These are phyloP conservation scores for Pythium guiyangense DNA, from an alignment of 352 stramenopile genomes.

Conservation along the genomic window DNA sequence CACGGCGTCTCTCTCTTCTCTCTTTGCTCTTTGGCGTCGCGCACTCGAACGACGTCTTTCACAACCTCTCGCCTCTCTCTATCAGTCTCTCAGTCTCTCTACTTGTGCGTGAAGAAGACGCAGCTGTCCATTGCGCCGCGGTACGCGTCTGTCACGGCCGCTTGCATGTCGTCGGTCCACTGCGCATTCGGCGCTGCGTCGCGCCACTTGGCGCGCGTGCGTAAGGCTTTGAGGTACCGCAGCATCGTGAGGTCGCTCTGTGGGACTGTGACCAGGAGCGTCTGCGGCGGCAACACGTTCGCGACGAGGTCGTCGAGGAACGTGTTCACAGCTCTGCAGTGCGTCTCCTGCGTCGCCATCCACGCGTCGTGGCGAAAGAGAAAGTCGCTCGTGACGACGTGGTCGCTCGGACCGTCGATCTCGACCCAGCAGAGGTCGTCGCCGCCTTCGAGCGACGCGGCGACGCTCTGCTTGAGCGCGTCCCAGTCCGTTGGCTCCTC, in stretches of 20 bases:
- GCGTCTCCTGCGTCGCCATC: conserved; percentile 52
- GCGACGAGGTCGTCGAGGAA: conserved; percentile 42
- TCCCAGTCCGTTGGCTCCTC: conserved; percentile 29
- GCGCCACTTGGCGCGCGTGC: conserved; percentile 72
- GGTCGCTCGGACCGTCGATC: conserved; percentile 43
- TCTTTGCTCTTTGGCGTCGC: background rate
- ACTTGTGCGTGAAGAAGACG: conserved; percentile 71
- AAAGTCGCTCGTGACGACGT: conserved; percentile 45
- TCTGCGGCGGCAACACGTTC: conserved; percentile 37
- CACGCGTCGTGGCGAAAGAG: conserved; percentile 54
- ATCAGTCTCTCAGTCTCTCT: conserved; percentile 4
- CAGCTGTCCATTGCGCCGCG: conserved; percentile 67
- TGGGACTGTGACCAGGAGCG: conserved; percentile 59
- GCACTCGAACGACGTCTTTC: background rate
- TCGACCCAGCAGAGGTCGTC: conserved; percentile 77
- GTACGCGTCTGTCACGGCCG: conserved; percentile 63
- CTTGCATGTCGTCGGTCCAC: conserved; percentile 53
- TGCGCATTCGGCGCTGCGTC: conserved; percentile 31
- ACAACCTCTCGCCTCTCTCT: no score
- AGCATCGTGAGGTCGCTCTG: conserved; percentile 70
- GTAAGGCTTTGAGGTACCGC: conserved; percentile 67
- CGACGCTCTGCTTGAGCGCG: conserved; percentile 29
- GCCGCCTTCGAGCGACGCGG: conserved; percentile 14
- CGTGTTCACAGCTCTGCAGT: conserved; percentile 43
- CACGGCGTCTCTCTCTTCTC: no score